These are phyloP conservation scores for Didymella glomerata DNA, from an alignment of 2,329 filamentous ascomycete genomes.

Conservation along the genomic window DNA sequence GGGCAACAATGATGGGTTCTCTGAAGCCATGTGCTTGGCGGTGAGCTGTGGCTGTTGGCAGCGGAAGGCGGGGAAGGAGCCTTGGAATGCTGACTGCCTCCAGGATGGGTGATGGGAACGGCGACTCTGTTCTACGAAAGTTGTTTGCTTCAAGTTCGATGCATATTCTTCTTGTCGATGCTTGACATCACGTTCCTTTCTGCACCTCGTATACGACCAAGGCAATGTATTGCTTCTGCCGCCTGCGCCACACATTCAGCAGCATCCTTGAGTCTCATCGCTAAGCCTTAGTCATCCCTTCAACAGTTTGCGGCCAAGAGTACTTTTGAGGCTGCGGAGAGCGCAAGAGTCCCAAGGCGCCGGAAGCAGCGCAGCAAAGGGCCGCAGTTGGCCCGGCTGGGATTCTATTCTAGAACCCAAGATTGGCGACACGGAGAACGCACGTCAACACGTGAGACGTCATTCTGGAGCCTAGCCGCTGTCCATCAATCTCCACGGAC, in stretches of 20 bases:
- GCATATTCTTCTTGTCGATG: background rate
- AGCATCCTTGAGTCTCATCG: background rate
- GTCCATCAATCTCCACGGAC: background rate
- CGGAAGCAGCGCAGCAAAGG: slow-evolving; percentile 11
- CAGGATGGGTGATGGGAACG: slow-evolving; percentile 9
- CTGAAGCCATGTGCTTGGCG: slow-evolving; percentile 32
- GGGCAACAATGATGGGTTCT: slow-evolving; percentile 30
- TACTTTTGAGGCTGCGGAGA: background rate
- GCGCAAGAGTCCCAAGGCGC: slow-evolving; percentile 4
- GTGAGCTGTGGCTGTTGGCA: slow-evolving; percentile 22
- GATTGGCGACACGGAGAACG: slow-evolving; percentile 6
- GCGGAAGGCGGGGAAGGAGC: slow-evolving; percentile 20
- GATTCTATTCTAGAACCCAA: slow-evolving; percentile 1
- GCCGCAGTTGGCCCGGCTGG: slow-evolving; percentile 16
- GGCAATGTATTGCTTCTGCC: slow-evolving; percentile 10
- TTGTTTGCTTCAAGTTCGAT: background rate
- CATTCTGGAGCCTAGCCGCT: slow-evolving; percentile 5
- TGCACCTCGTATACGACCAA: slow-evolving; percentile 4
- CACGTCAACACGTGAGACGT: slow-evolving; percentile 20
- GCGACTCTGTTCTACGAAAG: background rate
- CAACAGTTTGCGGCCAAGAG: background rate
- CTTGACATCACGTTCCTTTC: background rate
- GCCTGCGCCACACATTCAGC: slow-evolving; percentile 9
- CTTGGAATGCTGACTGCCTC: slow-evolving; percentile 19
- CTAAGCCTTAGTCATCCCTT: slow-evolving; percentile 11